Conservation (phyloP, 768 basidiomycete species). For the Tricholoma terreum region DNA sequence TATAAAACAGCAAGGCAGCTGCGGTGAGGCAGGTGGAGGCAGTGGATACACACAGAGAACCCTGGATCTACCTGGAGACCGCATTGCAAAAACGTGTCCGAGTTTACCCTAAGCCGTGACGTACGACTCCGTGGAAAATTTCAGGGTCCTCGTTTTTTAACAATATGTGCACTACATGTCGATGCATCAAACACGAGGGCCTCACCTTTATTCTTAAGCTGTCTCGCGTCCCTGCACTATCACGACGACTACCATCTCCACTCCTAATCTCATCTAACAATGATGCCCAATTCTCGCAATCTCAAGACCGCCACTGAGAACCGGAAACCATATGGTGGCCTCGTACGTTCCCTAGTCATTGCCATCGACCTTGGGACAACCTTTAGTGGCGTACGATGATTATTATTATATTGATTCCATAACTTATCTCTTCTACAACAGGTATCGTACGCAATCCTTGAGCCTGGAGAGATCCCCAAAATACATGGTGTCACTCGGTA, state of each 20-base stretch:
- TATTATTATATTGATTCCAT: not conserved
- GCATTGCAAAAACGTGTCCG: conserved; percentile 2
- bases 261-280: conserved; percentile 15
- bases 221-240: conserved; percentile 4
- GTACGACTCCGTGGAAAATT: conserved; percentile 10
- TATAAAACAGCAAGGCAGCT: conserved; percentile 11
- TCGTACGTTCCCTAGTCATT: conserved; percentile 63
- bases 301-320: conserved; percentile 41
- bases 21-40: conserved; percentile 1
- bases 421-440: conserved; percentile 14
- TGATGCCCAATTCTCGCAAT: conserved; percentile 46
- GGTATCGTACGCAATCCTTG: conserved; percentile 79
- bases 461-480: conserved; percentile 77
- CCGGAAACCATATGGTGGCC: conserved; percentile 71
- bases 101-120: not conserved
- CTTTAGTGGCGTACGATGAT: conserved; percentile 62
- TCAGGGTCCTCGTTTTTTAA: conserved; percentile 10
- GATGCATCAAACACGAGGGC: conserved; percentile 18
- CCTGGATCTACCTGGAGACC: conserved; percentile 7
- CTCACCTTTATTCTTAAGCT: conserved; percentile 9
- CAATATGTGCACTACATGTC: not conserved
- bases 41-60: not conserved
- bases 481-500: conserved; percentile 80
- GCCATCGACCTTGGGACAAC: conserved; percentile 84
- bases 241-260: conserved; percentile 6